Percentiles rank a stretch among this genome's conserved stretches.
phyloP scores from a whole-genome alignment of 2,329 filamentous ascomycete genomes.

The Graphiopsis chlorocephala region DNA sequence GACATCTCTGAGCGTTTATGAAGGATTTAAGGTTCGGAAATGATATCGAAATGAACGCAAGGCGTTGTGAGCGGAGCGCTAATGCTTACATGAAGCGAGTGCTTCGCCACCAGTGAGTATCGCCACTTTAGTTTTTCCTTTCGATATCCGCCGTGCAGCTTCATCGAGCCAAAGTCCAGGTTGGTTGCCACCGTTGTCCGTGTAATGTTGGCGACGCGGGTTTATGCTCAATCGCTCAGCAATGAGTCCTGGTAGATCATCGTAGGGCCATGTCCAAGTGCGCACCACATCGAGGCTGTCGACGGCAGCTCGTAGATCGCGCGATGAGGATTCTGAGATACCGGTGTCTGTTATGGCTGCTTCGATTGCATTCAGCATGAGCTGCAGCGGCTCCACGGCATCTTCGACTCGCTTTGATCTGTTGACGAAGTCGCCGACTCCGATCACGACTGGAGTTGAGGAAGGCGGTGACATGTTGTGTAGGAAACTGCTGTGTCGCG shows the following conservation, averaged over 20 bases:
- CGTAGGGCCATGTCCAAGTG: constrained; percentile 66
- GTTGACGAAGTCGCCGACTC: constrained; percentile 62
- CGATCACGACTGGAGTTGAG: constrained; percentile 56
- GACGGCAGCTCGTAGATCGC: constrained; percentile 45
- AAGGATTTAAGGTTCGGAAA: background rate
- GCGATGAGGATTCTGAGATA: constrained; percentile 27
- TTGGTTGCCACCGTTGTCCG: constrained; percentile 62
- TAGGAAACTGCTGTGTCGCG: background rate
- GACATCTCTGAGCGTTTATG: background rate
- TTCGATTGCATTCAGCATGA: constrained; percentile 58
- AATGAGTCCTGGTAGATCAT: constrained; percentile 56
- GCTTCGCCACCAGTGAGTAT: constrained; percentile 64
- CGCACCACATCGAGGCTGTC: constrained; percentile 60
- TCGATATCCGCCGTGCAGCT: constrained; percentile 56
- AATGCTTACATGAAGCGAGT: constrained; percentile 53
- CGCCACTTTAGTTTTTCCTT: constrained; percentile 53
- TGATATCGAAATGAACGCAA: constrained; percentile 4
- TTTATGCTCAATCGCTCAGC: constrained; percentile 49
- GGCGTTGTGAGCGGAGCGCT: too few species aligned
- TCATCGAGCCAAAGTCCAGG: constrained; percentile 63
- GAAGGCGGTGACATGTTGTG: background rate
- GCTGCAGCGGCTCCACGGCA: constrained; percentile 57
- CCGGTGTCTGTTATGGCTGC: constrained; percentile 52
- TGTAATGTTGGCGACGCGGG: constrained; percentile 50
- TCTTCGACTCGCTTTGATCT: constrained; percentile 50